Percentiles rank a stretch among this genome's conserved stretches.
These are phyloP conservation scores for Turnera subulata DNA, from an alignment of 345 rosid genomes.

Conservation along the genomic window DNA sequence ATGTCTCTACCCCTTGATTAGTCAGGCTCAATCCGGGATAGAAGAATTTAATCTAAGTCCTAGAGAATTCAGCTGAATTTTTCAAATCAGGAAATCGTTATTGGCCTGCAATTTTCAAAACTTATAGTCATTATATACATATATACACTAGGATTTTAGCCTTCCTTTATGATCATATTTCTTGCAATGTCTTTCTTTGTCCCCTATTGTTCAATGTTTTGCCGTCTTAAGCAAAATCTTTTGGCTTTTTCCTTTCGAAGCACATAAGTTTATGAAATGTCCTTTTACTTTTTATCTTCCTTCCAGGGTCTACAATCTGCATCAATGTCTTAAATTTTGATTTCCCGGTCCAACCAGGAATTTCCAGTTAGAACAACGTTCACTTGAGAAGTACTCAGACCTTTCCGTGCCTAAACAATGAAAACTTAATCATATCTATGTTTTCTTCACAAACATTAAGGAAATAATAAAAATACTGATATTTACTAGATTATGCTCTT, in stretches of 20 bases:
- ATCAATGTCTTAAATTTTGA: too few species aligned
- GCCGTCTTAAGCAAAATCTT: constrained; percentile 4
- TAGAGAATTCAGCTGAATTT: neutral
- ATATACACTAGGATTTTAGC: neutral
- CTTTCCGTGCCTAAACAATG: too few species aligned
- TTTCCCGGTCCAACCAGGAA: too few species aligned
- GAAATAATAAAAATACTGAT: too few species aligned
- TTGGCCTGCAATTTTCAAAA: constrained; percentile 14
- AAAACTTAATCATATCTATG: too few species aligned
- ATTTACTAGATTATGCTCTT: too few species aligned
- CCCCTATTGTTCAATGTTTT: constrained; percentile 7
- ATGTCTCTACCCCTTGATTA: neutral
- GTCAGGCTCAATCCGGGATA: neutral
- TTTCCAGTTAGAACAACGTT: too few species aligned
- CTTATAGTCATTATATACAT: constrained; percentile 9
- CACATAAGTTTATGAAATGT: neutral
- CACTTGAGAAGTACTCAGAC: too few species aligned
- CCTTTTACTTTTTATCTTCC: neutral
- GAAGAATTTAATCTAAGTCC: neutral
- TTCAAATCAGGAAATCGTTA: neutral
- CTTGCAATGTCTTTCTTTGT: neutral
- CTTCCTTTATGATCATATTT: neutral
- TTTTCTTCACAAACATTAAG: too few species aligned
- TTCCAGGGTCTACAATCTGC: neutral
- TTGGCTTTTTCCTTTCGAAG: neutral